Evolutionary conservation across 257 asterid genomes (phyloP), one percentile per base, ranked within the genome.

Genomic region (Linaria vulgaris): DNA sequence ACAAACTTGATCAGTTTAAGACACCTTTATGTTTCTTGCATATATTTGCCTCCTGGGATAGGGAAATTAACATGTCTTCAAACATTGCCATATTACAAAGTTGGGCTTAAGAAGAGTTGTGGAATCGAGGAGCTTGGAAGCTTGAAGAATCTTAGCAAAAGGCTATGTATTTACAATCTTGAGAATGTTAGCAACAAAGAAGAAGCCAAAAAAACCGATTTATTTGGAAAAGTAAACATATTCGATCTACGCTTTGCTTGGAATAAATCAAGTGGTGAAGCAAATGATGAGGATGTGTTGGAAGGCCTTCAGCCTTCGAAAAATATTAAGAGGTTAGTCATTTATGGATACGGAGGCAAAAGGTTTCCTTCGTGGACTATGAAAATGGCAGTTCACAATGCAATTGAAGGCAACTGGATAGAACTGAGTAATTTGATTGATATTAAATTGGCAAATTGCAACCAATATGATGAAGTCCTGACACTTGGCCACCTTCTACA

Each of bases 271-370:
- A 34, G 16, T 20, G 66, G 68, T 16, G 41, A 23, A 45, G 31
- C 3, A 12, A 55, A 60, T 37, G 60, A 68, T 45, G 71, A 59
- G 37, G 22, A 22, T 61, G 63, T 79, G 24, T 50, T 79, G 50
- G 74, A 66, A 39, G 79, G 74, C 23, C 82, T 77, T 10, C 53
- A 57, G 31, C 77, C 80, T 46, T 69, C 70, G 27, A 63, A 55
- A 12, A 78, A 74, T 53, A 12, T 74, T n/a, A 30, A 60, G 25
- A 41, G 22, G 13, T 27, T 68, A 31, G 10, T 3, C 4, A 56
- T 74, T n/a, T 0, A 3, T 6, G 5, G 43, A 15, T 77, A 65
- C 22, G 16, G 1, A 2, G 79, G 76, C 21, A n/a, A 9, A 13
- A 59, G 17, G 12, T 66, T 73, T 25, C 73, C 75, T 22, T 41